phyloP scores from a whole-genome alignment of 495 filamentous ascomycete species.

The Trypethelium eluteriae region DNA sequence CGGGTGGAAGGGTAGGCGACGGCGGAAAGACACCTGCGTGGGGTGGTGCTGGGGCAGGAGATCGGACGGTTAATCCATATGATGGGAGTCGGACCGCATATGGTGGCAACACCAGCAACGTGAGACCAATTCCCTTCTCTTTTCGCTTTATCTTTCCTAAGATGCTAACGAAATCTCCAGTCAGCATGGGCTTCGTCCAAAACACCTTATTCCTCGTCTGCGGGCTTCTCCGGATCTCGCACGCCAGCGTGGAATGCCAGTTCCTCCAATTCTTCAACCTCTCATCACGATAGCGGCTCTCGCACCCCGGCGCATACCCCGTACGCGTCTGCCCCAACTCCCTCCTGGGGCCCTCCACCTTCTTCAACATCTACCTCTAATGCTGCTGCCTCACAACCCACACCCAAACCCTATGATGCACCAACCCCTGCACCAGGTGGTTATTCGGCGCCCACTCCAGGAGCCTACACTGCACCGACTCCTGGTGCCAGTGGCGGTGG shows the following conservation, averaged over 20 bases:
- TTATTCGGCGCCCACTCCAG: slow-evolving; percentile 69
- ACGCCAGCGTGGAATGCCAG: slow-evolving; percentile 17
- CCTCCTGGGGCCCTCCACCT: slow-evolving; percentile 48
- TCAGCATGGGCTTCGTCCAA: slow-evolving; percentile 28
- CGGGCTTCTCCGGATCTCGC: slow-evolving; percentile 2
- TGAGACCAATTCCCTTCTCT: background rate
- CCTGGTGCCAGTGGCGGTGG: slow-evolving; percentile 49
- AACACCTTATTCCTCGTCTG: slow-evolving; percentile 50
- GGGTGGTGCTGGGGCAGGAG: slow-evolving; percentile 26
- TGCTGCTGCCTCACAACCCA: background rate
- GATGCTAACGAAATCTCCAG: background rate
- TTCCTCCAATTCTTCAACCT: slow-evolving; percentile 23
- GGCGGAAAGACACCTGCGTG: slow-evolving; percentile 20
- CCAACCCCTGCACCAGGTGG: slow-evolving; percentile 10
- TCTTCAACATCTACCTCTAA: slow-evolving; percentile 25
- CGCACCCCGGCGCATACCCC: slow-evolving; percentile 50
- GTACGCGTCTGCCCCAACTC: slow-evolving; percentile 66
- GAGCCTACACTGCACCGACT: slow-evolving; percentile 58
- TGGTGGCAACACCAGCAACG: slow-evolving; percentile 17
- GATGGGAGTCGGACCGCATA: slow-evolving; percentile 23
- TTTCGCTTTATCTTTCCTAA: background rate
- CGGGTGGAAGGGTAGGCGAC: slow-evolving; percentile 20
- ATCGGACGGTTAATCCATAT: slow-evolving; percentile 56
- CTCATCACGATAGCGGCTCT: slow-evolving; percentile 48
- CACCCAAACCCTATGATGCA: slow-evolving; percentile 46